Conservation (phyloP, 495 filamentous ascomycete genomes). For the Xylaria curta region DNA sequence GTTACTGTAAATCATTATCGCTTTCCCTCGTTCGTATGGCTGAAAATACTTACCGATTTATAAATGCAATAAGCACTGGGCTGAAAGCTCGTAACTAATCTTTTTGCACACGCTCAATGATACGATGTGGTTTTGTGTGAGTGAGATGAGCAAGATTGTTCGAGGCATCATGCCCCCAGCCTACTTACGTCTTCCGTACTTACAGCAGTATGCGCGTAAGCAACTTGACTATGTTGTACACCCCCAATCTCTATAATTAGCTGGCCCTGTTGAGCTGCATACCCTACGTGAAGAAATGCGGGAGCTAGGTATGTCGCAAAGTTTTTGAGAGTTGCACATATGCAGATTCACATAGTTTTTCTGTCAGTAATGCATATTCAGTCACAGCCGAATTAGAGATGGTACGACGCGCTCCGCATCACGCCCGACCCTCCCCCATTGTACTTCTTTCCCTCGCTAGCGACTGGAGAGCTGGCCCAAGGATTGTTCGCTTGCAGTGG, state of each 20-base stretch:
- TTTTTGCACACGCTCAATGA: neutral
- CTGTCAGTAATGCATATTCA: neutral
- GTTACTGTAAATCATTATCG: conserved; percentile 10
- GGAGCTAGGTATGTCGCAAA: neutral
- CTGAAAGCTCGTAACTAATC: neutral
- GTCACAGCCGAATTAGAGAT: neutral
- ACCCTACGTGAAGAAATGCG: neutral
- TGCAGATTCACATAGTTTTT: neutral
- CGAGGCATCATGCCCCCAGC: neutral
- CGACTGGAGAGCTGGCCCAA: neutral
- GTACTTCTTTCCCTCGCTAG: neutral
- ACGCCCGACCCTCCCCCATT: neutral
- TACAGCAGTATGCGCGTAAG: neutral
- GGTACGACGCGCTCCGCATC: neutral
- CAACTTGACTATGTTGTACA: neutral
- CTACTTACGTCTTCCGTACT: neutral
- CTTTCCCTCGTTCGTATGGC: neutral
- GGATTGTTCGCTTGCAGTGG: neutral
- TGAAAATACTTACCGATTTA: neutral
- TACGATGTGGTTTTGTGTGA: neutral
- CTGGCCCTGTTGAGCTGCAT: neutral
- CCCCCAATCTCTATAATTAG: conserved; percentile 26
- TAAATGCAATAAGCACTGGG: neutral
- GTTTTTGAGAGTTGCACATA: neutral
- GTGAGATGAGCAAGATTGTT: neutral